phyloP scores from a whole-genome alignment of 129 eudicot species.

The Chrysanthemum makinoi region DNA sequence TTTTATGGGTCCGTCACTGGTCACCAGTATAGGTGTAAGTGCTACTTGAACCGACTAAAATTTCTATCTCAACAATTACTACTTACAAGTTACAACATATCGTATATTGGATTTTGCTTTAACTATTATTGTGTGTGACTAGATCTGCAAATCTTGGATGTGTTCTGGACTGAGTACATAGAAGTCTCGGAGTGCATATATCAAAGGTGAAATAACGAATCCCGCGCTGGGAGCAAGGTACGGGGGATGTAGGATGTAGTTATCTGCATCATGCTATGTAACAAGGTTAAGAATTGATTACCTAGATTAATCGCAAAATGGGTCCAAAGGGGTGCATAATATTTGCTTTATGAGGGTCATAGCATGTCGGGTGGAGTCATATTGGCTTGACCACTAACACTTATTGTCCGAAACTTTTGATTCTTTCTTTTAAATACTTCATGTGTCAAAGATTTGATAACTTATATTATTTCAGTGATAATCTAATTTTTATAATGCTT shows the following conservation, averaged over 20 bases:
- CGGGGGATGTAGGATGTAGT: no score
- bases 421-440: not conserved
- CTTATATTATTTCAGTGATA: not conserved
- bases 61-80: no score
- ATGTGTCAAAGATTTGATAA: slow-evolving; percentile 4
- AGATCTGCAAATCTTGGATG: slow-evolving; percentile 80
- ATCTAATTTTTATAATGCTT: not conserved
- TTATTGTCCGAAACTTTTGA: not conserved
- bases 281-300: no score
- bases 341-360: no score
- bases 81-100: no score
- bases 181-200: slow-evolving; percentile 98
- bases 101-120: no score
- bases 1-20: no score
- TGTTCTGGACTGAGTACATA: slow-evolving; percentile 97
- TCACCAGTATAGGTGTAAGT: no score
- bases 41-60: no score
- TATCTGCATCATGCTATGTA: not conserved
- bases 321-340: not conserved
- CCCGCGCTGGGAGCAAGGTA: no score
- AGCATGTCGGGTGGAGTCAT: not conserved
- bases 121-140: slow-evolving; percentile 27
- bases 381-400: not conserved
- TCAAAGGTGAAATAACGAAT: slow-evolving; percentile 81
- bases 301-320: no score